A percentile compares a stretch with the other conserved stretches of the same genome.
Conservation (phyloP, 805 yeast genomes). For the Teunomyces tritomae region DNA sequence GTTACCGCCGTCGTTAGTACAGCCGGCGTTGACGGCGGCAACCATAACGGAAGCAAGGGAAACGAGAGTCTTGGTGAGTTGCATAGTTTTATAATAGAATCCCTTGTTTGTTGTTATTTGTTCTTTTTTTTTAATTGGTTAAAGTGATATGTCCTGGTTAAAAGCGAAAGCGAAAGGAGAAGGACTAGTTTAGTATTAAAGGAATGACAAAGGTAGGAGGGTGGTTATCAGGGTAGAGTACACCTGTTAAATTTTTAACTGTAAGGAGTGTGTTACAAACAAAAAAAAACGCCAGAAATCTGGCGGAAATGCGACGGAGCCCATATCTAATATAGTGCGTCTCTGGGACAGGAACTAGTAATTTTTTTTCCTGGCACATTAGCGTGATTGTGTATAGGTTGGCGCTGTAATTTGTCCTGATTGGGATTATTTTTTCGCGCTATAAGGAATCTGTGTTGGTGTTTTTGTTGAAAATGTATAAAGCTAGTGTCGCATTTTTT, state of each 20-base stretch:
- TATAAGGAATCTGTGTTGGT: neutral
- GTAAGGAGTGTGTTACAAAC: neutral
- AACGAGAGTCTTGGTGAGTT: constrained; percentile 20
- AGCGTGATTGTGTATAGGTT: neutral
- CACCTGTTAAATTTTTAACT: constrained; percentile 1
- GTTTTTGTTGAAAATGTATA: neutral
- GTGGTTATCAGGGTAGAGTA: constrained; percentile 1
- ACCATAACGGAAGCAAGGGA: constrained; percentile 19
- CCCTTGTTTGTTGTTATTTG: no score
- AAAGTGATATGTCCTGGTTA: no score
- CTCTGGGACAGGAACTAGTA: neutral
- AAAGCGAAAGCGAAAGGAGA: neutral
- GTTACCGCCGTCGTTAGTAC: constrained; percentile 24
- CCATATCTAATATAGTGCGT: neutral
- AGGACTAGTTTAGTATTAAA: neutral
- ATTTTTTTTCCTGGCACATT: neutral
- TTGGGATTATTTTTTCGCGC: neutral
- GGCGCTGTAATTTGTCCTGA: neutral
- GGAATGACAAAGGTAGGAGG: constrained; percentile 9
- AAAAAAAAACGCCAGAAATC: neutral
- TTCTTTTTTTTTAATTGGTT: no score
- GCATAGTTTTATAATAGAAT: constrained; percentile 13
- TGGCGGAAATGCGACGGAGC: constrained; percentile 1
- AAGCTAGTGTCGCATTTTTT: constrained; percentile 2
- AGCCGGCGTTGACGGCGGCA: constrained; percentile 17